Evolutionary conservation across 805 yeast species (phyloP).

Genomic region (Wickerhamomyces subpelliculosus): DNA sequence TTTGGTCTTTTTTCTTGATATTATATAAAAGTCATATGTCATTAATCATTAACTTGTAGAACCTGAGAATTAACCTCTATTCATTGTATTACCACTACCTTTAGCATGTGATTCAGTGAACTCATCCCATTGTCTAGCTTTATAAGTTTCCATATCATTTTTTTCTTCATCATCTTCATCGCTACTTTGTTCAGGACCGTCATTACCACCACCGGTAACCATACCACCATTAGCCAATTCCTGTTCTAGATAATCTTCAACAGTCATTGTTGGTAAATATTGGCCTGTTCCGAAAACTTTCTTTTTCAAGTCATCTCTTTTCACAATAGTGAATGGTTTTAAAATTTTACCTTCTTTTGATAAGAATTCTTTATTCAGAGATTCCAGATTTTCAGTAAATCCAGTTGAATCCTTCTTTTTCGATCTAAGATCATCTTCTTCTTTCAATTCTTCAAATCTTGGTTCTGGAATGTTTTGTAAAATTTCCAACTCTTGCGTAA

Average conservation of each 20-base stretch:
- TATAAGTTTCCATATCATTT: constrained; percentile 61
- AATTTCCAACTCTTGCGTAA: constrained; percentile 61
- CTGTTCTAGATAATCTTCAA: constrained; percentile 84
- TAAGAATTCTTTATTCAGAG: constrained; percentile 42
- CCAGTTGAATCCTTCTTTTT: constrained; percentile 31
- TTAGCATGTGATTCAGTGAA: constrained; percentile 79
- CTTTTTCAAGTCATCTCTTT: constrained; percentile 48
- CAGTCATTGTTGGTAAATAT: constrained; percentile 85
- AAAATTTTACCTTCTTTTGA: constrained; percentile 72
- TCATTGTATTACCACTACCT: constrained; percentile 87
- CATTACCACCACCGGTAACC: constrained; percentile 38
- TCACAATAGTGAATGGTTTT: constrained; percentile 74
- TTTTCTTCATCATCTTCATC: constrained; percentile 56
- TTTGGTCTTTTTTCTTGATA: too few species aligned
- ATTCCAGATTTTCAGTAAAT: constrained; percentile 61
- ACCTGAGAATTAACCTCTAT: constrained; percentile 38
- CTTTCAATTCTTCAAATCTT: constrained; percentile 14
- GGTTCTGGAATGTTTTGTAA: constrained; percentile 39
- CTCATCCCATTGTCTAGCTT: constrained; percentile 87
- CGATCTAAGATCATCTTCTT: constrained; percentile 7
- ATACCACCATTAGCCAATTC: constrained; percentile 85
- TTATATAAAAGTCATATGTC: too few species aligned
- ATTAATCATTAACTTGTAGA: neutral
- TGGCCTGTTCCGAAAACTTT: constrained; percentile 91
- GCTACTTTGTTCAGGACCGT: constrained; percentile 26